These are phyloP conservation scores for Phanerochaete sordida DNA, from an alignment of 768 basidiomycete genomes.

Conservation along the genomic window DNA sequence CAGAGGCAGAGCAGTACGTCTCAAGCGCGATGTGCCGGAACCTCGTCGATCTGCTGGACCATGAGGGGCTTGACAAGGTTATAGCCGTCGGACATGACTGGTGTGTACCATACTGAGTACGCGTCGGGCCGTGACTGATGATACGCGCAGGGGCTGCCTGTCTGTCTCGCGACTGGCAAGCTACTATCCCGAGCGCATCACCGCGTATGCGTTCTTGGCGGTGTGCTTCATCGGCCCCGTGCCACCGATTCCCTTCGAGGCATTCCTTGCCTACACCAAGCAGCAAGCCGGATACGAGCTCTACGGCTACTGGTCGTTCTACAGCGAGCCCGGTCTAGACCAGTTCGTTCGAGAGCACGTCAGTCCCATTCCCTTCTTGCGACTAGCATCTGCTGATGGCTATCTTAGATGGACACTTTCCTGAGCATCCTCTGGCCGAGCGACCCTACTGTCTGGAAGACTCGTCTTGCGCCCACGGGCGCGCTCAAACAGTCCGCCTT, in stretches of 20 bases:
- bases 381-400: neutral
- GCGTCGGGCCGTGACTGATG: no score
- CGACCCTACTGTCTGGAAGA: conserved; percentile 33
- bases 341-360: neutral
- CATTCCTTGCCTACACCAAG: conserved; percentile 11
- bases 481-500: conserved; percentile 28
- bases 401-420: conserved; percentile 20
- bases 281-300: conserved; percentile 20
- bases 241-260: conserved; percentile 16
- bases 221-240: conserved; percentile 26
- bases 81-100: conserved; percentile 34
- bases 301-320: conserved; percentile 9
- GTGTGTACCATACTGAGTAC: no score
- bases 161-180: conserved; percentile 34
- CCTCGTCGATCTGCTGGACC: conserved; percentile 31
- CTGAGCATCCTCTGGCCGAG: conserved; percentile 30
- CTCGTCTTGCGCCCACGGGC: conserved; percentile 33
- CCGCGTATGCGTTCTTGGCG: conserved; percentile 35
- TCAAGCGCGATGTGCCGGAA: conserved; percentile 24
- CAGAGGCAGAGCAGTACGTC: conserved; percentile 23
- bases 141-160: conserved; percentile 38
- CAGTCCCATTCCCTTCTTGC: neutral
- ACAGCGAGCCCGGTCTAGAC: neutral
- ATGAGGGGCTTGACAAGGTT: conserved; percentile 21
- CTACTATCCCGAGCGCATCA: conserved; percentile 36